Evolutionary conservation across 805 yeast genomes (phyloP).

Genomic region (Starmerella floricola): DNA sequence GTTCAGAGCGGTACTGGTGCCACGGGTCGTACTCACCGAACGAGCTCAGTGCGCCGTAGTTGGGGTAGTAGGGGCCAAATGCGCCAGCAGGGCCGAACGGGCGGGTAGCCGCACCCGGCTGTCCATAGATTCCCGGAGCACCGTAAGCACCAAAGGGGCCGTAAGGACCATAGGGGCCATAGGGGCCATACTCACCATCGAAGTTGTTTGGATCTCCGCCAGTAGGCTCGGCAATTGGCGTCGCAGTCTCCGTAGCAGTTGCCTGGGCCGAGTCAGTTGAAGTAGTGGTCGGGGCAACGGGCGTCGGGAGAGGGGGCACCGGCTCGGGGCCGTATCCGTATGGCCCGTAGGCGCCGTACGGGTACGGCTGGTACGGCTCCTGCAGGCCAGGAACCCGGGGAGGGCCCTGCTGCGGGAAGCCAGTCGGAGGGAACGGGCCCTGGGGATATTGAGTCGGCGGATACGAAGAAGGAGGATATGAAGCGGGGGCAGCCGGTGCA

Average conservation of each 20-base stretch:
- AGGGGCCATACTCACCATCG: background rate
- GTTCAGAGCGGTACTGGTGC: background rate
- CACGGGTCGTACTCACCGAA: too few species aligned
- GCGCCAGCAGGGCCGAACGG: too few species aligned
- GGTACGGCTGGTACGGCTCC: constrained; percentile 2
- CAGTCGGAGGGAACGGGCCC: too few species aligned
- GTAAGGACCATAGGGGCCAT: constrained; percentile 1
- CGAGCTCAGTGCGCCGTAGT: too few species aligned
- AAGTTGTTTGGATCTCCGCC: background rate
- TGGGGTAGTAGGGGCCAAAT: too few species aligned
- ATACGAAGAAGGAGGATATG: background rate
- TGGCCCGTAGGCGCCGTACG: constrained; percentile 1
- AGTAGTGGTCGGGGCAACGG: background rate
- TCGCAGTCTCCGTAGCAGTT: background rate
- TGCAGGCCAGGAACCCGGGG: too few species aligned
- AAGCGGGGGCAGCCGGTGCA: background rate
- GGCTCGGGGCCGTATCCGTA: background rate
- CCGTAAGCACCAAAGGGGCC: background rate
- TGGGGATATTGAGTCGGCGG: background rate
- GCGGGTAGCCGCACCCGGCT: too few species aligned
- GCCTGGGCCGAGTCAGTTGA: background rate
- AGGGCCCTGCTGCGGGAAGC: too few species aligned
- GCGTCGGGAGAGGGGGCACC: background rate
- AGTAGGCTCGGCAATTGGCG: too few species aligned
- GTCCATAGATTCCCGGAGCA: background rate